Conservation (phyloP, 306 rosid species). For the Canavalia ensiformis region DNA sequence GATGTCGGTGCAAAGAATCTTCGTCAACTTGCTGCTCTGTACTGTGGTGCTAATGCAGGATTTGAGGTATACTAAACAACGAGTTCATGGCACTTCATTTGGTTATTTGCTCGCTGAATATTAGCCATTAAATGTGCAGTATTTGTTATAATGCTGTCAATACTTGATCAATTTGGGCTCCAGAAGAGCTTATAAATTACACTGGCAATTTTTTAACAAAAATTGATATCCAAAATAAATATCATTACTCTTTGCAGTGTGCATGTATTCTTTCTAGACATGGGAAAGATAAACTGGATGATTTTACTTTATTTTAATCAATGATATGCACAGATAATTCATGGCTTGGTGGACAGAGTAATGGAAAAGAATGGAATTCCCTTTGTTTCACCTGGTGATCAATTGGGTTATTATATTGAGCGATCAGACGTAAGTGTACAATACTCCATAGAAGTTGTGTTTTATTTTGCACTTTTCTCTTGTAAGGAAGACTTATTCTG, state of each 20-base stretch:
- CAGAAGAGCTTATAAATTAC: neutral
- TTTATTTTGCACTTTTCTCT: slow-evolving; percentile 24
- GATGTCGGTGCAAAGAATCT: slow-evolving; percentile 90
- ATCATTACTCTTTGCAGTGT: slow-evolving; percentile 11
- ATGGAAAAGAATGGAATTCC: slow-evolving; percentile 82
- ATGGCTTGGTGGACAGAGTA: slow-evolving; percentile 90
- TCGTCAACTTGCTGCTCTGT: slow-evolving; percentile 82
- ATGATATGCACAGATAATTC: slow-evolving; percentile 79
- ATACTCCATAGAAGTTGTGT: slow-evolving; percentile 13
- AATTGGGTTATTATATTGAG: slow-evolving; percentile 68
- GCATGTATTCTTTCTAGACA: neutral
- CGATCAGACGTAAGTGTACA: slow-evolving; percentile 71
- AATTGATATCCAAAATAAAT: slow-evolving; percentile 33
- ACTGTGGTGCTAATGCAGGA: slow-evolving; percentile 89
- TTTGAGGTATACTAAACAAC: slow-evolving; percentile 72
- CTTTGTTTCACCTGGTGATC: slow-evolving; percentile 71
- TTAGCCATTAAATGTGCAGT: neutral
- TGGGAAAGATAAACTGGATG: slow-evolving; percentile 16
- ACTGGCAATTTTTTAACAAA: neutral
- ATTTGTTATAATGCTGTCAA: neutral
- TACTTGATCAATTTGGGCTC: neutral
- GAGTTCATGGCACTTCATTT: slow-evolving; percentile 25
- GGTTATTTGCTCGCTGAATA: slow-evolving; percentile 35
- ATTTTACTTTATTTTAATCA: slow-evolving; percentile 20
- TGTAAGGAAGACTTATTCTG: neutral